A percentile compares a stretch with the other conserved stretches of the same genome.
Evolutionary conservation across 305 asterid species (phyloP).

Genomic region (Solanum hybrid): DNA sequence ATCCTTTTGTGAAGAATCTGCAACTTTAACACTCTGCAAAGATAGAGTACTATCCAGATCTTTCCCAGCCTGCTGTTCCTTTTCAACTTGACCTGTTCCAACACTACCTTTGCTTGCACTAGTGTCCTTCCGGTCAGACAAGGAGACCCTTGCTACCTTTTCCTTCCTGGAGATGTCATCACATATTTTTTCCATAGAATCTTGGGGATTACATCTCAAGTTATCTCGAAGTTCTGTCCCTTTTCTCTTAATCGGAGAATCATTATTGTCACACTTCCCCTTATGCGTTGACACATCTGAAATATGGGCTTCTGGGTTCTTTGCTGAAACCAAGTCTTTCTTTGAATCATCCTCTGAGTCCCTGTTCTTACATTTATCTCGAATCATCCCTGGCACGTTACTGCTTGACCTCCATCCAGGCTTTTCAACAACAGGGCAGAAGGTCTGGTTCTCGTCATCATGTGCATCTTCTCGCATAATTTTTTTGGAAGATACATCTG

Average conservation of each 20-base stretch:
- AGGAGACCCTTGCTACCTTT: slow-evolving; percentile 65
- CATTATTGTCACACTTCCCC: slow-evolving; percentile 29
- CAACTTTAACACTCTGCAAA: slow-evolving; percentile 16
- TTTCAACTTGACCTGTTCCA: slow-evolving; percentile 25
- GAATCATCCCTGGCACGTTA: slow-evolving; percentile 14
- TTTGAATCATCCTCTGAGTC: background rate
- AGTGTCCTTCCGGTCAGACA: slow-evolving; percentile 49
- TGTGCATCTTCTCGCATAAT: slow-evolving; percentile 39
- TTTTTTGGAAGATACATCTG: slow-evolving; percentile 52
- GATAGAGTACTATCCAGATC: slow-evolving; percentile 27
- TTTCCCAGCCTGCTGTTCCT: slow-evolving; percentile 30
- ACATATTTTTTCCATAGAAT: slow-evolving; percentile 33
- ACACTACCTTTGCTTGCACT: slow-evolving; percentile 8
- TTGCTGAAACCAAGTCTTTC: slow-evolving; percentile 6
- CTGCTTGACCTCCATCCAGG: slow-evolving; percentile 34
- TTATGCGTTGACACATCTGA: slow-evolving; percentile 27
- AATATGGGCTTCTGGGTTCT: slow-evolving; percentile 26
- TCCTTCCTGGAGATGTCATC: slow-evolving; percentile 47
- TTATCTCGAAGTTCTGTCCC: slow-evolving; percentile 23
- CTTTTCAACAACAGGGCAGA: slow-evolving; percentile 36
- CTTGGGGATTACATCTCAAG: slow-evolving; percentile 13
- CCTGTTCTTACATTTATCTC: background rate
- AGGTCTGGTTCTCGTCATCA: slow-evolving; percentile 25
- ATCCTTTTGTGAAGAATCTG: slow-evolving; percentile 47
- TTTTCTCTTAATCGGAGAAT: slow-evolving; percentile 51